Base-by-base conservation (phyloP, 2,329 filamentous ascomycete genomes). In the Cladophialophora chaetospira region DNA sequence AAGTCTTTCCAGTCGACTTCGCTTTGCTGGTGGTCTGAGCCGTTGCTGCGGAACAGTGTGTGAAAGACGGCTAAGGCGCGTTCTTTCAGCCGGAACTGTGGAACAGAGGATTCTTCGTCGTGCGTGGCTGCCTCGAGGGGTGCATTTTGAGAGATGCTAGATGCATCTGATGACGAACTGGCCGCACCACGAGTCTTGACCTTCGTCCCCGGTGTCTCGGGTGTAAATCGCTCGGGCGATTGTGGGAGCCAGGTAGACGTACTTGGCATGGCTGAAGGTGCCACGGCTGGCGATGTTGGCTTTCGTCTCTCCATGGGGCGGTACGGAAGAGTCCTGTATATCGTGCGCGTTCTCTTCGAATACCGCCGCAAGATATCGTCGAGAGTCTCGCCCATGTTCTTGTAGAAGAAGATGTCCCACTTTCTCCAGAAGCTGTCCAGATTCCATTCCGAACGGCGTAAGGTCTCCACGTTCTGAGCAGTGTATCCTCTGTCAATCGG, bases 1-100 rank as follows among this genome's bases (percentile, higher is more conserved):
- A 84, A 80, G 48, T 84, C 80, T 2, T 61, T 67, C 82, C 81
- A 85, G 0, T 73, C 29, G 0, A 84, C 61, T 62, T 83, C 82
- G 3, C 79, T 78, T 3, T 78, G 77, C 0, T 77, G 75, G 0
- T 72, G 69, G n/a, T n/a, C n/a, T 0, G 76, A 69, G 0, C 64
- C 70, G 0, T 58, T 52, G 1, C 68, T 50, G 0, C 74, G 70
- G 57, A 81, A 78, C 1, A 81, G 63, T 0, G 70, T 71, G 8
- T 60, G 63, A 65, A 81, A 77, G 3, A 77, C 75, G 53, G 76
- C 77, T 53, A 69, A 64, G 0, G 73, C 68, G 5, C 74, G 72
- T 19, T 66, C 66, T 53, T 74, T 67, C 23, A 77, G 64, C 3
- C 17, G 38, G 55, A 76, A 71, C n/a, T n/a, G n/a, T n/a, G n/a